These are phyloP conservation scores for Phytopythium litorale DNA, from an alignment of 352 stramenopile genomes.

Conservation along the genomic window DNA sequence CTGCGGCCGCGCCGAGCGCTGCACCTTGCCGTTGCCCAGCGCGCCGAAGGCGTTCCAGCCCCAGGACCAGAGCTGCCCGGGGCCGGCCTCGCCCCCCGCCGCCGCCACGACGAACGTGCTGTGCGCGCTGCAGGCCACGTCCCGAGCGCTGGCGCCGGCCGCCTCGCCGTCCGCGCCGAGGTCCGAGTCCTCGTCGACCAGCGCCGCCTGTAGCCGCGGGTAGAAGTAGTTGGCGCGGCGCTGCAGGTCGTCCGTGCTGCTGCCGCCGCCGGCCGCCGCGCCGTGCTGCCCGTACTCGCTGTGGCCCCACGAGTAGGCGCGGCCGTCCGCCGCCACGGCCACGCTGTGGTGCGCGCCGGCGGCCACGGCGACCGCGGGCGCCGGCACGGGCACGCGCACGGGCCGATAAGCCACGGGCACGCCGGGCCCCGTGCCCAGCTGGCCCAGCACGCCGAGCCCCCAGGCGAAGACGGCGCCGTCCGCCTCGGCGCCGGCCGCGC, in stretches of 20 bases:
- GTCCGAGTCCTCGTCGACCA: conserved; percentile 29
- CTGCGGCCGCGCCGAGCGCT: conserved; percentile 67
- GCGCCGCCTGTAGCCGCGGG: conserved; percentile 49
- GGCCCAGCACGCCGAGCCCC: conserved; percentile 69
- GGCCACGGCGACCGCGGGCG: conserved; percentile 50
- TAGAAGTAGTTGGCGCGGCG: conserved; percentile 74
- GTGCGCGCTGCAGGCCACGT: conserved; percentile 62
- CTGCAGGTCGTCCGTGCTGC: conserved; percentile 68
- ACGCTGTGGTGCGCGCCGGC: conserved; percentile 78
- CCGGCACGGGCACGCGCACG: conserved; percentile 44
- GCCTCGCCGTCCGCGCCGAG: conserved; percentile 12
- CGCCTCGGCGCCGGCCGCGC: conserved; percentile 8
- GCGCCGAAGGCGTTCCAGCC: conserved; percentile 83
- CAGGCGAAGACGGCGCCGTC: conserved; percentile 67
- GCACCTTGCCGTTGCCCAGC: conserved; percentile 71
- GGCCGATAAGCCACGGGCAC: conserved; percentile 64
- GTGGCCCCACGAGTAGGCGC: conserved; percentile 77
- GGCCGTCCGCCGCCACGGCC: conserved; percentile 43
- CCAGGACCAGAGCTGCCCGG: conserved; percentile 76
- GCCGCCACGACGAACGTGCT: conserved; percentile 61
- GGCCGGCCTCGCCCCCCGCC: not conserved
- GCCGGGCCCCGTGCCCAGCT: conserved; percentile 44
- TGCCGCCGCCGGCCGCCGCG: conserved; percentile 20
- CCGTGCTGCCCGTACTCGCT: conserved; percentile 84
- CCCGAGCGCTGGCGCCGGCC: not conserved